Evolutionary conservation across 2,329 filamentous ascomycete genomes (phyloP), one percentile per base, ranked within the genome.

Genomic region (Sclerotinia glacialis): DNA sequence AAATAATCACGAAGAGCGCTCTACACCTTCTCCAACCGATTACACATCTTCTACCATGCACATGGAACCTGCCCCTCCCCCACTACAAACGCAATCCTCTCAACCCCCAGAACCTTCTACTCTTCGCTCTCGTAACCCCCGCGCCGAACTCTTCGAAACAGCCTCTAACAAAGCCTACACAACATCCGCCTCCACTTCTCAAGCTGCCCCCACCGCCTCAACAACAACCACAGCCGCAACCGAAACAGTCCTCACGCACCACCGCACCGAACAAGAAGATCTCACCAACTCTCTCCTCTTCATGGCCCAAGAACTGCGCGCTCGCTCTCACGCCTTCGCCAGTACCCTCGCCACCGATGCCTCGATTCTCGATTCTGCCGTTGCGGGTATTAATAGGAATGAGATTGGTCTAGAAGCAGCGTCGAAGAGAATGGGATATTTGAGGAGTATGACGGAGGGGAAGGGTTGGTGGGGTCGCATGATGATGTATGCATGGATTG

Each of bases 401-500:
- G 87, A 89, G 67, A 79, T 83, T 55, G 88, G 88, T 23, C 89
- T 98, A 84, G 88, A 93, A 68, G 85, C 86, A 1, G 92, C 93
- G 4, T 86, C 87, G 64, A 85, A 86, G 70, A 82, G 87, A 69
- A 96, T 98, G 91, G 89, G 91, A 1, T 83, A 85, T 73, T 78
- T 98, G 75, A 82, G 86, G 72, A 84, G 84, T 63, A 92, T 96
- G 87, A 92, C 89, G 21, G 94, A 97, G 80, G 93, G 93, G 4
- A 89, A 89, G 76, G 93, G 93, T 0, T 96, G 90, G 90, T 92
- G 85, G 86, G 93, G 90, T 26, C 37, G 7, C 63, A 85, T 96
- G 81, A 82, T 94, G 79, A 81, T 97, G 68, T 97, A 95, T 80
- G 89, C 83, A 49, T 90, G 91, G 83, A 93, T 97, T 59, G 90